These are phyloP conservation scores for Hyaloscypha hepaticicola DNA, from an alignment of 495 filamentous ascomycete species.

Conservation along the genomic window DNA sequence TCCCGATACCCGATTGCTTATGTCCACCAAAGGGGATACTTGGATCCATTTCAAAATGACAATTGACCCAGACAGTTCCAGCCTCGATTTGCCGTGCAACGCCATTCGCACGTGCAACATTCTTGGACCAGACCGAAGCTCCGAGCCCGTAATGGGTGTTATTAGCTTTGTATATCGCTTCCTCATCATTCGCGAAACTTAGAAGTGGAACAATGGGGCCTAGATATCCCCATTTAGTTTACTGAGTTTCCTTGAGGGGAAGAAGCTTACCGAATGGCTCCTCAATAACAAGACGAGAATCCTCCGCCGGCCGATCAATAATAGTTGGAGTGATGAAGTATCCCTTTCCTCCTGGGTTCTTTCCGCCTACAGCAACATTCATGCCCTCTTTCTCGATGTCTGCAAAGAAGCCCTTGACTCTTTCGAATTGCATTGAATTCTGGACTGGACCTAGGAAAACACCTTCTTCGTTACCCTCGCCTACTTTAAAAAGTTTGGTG, in stretches of 20 bases:
- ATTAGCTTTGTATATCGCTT: constrained; percentile 51
- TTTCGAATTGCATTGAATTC: constrained; percentile 50
- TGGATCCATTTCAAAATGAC: constrained; percentile 30
- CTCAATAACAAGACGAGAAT: constrained; percentile 46
- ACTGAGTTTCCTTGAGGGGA: neutral
- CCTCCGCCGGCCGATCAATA: constrained; percentile 55
- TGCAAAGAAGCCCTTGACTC: constrained; percentile 35
- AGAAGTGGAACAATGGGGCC: constrained; percentile 36
- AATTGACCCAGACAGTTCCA: constrained; percentile 35
- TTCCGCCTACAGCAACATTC: constrained; percentile 19
- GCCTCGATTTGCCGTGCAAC: constrained; percentile 44
- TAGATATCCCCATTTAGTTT: neutral
- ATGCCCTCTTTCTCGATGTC: constrained; percentile 32
- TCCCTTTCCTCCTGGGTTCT: constrained; percentile 3
- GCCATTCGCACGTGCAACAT: constrained; percentile 41
- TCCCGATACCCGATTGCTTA: constrained; percentile 56
- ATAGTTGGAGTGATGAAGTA: constrained; percentile 57
- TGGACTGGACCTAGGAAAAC: constrained; percentile 50
- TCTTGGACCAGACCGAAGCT: constrained; percentile 50
- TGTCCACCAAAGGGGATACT: constrained; percentile 52
- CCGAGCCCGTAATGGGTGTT: constrained; percentile 46
- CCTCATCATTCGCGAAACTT: constrained; percentile 46
- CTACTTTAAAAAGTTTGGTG: constrained; percentile 45
- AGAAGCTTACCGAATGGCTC: constrained; percentile 51
- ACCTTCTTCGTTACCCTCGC: constrained; percentile 33